Percentiles rank a stretch among this genome's conserved stretches.
Conservation (phyloP, 345 rosid genomes). For the Eucalyptus virginea region DNA sequence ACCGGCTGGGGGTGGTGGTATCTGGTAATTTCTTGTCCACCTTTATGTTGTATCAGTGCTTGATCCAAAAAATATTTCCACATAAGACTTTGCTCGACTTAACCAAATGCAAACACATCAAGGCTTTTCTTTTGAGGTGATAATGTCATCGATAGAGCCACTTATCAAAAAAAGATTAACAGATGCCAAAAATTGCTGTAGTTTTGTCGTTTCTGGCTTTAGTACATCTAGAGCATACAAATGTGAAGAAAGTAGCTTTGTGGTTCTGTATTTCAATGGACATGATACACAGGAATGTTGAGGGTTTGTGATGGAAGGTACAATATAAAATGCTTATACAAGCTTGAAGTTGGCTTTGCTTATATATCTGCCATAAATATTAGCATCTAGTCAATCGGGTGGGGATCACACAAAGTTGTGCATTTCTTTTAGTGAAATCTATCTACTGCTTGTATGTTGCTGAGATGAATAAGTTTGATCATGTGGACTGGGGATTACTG, state of each 20-base stretch:
- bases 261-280: background rate
- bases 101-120: background rate
- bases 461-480: background rate
- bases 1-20: slow-evolving; percentile 96
- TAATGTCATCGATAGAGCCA: background rate
- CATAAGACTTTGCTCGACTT: background rate
- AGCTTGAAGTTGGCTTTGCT: background rate
- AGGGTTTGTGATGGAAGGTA: background rate
- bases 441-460: background rate
- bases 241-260: background rate
- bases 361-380: background rate
- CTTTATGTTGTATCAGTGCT: background rate
- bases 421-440: background rate
- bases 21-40: slow-evolving; percentile 36
- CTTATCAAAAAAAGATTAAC: background rate
- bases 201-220: background rate
- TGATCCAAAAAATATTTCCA: background rate
- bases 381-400: background rate
- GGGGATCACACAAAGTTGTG: background rate
- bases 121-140: background rate
- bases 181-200: background rate
- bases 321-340: background rate
- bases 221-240: background rate
- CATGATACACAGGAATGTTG: background rate
- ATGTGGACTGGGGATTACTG: background rate